phyloP scores from a whole-genome alignment of 1,139 yeast species.

The Cylindricascospora bacillispora region DNA sequence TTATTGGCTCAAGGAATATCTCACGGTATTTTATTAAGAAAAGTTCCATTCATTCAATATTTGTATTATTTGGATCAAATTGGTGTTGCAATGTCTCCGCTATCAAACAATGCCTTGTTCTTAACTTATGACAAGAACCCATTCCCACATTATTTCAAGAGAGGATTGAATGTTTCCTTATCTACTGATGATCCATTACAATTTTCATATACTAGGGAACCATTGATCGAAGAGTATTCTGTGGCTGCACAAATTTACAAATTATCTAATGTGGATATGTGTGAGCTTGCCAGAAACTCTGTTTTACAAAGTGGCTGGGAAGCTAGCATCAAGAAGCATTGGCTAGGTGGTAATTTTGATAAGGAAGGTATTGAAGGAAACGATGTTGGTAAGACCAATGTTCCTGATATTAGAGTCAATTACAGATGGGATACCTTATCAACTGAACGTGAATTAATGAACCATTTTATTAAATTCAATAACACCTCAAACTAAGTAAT shows the following conservation, averaged over 20 bases:
- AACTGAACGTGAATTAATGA: conserved; percentile 64
- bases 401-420: conserved; percentile 74
- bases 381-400: conserved; percentile 86
- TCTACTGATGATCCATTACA: conserved; percentile 93
- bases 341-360: conserved; percentile 72
- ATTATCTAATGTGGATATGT: conserved; percentile 88
- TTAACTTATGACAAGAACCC: conserved; percentile 93
- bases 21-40: conserved; percentile 87
- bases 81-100: conserved; percentile 98
- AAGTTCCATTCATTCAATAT: conserved; percentile 89
- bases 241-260: conserved; percentile 97
- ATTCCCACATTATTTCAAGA: conserved; percentile 74
- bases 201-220: conserved; percentile 92
- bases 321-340: conserved; percentile 66
- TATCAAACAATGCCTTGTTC: conserved; percentile 90
- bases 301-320: conserved; percentile 93
- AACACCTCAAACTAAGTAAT: no score
- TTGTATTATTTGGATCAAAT: conserved; percentile 86
- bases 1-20: conserved; percentile 85
- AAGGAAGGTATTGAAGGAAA: conserved; percentile 62
- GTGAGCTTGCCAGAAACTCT: conserved; percentile 76
- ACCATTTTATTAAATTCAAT: conserved; percentile 35
- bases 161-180: conserved; percentile 85
- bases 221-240: conserved; percentile 93
- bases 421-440: conserved; percentile 71